A percentile compares a stretch with the other conserved stretches of the same genome.
phyloP scores from a whole-genome alignment of 139 green algal species.

The Chloropicon primus region DNA sequence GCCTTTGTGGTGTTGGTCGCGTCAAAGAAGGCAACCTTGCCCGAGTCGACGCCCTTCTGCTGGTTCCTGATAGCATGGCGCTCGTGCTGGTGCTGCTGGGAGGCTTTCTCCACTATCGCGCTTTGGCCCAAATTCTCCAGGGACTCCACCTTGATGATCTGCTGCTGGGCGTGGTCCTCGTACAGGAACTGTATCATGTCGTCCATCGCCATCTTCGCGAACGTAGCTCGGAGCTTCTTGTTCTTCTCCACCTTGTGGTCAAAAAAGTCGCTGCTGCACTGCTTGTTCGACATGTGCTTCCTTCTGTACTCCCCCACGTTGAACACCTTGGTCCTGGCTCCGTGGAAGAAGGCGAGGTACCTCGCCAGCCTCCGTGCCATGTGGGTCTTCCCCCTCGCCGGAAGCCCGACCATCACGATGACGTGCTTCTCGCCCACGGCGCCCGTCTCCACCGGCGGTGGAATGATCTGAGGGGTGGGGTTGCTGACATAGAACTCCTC shows the following conservation, averaged over 20 bases:
- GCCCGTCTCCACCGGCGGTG: constrained; percentile 3
- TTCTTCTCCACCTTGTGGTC: constrained; percentile 3
- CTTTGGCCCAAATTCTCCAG: neutral
- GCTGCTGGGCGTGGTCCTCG: constrained; percentile 2
- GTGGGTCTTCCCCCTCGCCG: constrained; percentile 16
- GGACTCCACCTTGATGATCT: neutral
- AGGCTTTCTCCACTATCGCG: too few species aligned
- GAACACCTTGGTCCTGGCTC: constrained; percentile 16
- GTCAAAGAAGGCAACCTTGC: constrained; percentile 89
- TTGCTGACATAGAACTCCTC: constrained; percentile 1
- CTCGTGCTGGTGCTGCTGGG: too few species aligned
- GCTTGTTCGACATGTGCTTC: constrained; percentile 1
- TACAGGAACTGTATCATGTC: constrained; percentile 72
- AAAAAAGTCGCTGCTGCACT: neutral
- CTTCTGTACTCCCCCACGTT: constrained; percentile 16
- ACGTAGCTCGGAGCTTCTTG: neutral
- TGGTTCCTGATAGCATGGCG: neutral
- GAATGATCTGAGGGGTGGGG: constrained; percentile 11
- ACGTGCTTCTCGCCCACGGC: constrained; percentile 20
- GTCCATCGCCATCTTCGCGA: constrained; percentile 47
- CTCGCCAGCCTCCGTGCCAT: constrained; percentile 11
- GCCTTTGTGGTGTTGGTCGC: constrained; percentile 82
- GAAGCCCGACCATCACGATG: constrained; percentile 18
- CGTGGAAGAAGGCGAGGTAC: constrained; percentile 25
- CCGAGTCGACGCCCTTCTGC: constrained; percentile 25